Percentiles rank a stretch among this genome's conserved stretches.
phyloP scores from a whole-genome alignment of 768 basidiomycete species.

The Panellus pusillus region DNA sequence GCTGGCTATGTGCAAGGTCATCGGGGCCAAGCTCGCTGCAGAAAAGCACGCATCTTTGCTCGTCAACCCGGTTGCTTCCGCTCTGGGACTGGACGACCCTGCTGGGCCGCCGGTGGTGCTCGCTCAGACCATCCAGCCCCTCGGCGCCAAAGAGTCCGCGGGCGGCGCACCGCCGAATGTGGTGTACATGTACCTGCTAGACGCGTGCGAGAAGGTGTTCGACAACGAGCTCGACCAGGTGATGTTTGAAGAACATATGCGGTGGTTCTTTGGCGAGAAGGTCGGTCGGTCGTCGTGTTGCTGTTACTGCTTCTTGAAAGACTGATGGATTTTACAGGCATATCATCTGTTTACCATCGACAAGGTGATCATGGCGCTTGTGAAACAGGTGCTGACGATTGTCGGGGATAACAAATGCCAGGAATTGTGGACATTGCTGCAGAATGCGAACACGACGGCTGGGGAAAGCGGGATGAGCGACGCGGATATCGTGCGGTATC shows the following conservation, averaged over 20 bases:
- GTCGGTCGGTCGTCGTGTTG: constrained; percentile 48
- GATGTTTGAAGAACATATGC: constrained; percentile 94
- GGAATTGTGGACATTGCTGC: constrained; percentile 78
- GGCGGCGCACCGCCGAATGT: constrained; percentile 50
- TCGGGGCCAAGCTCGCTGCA: constrained; percentile 68
- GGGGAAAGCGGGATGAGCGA: constrained; percentile 40
- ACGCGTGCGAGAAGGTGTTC: constrained; percentile 91
- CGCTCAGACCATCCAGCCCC: constrained; percentile 63
- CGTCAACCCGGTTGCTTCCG: constrained; percentile 79
- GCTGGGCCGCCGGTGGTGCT: constrained; percentile 70
- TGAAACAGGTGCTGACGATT: constrained; percentile 94
- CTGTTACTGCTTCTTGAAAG: constrained; percentile 1
- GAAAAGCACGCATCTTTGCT: constrained; percentile 65
- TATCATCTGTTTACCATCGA: constrained; percentile 93
- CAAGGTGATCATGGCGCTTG: constrained; percentile 82
- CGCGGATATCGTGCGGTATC: constrained; percentile 73
- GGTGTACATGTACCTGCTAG: constrained; percentile 86
- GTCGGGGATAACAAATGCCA: constrained; percentile 83
- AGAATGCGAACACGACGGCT: constrained; percentile 55
- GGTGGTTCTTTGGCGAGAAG: constrained; percentile 91
- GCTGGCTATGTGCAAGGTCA: constrained; percentile 80
- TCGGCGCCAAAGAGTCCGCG: constrained; percentile 49
- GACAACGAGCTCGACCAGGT: constrained; percentile 89
- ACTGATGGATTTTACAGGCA: constrained; percentile 55
- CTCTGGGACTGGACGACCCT: constrained; percentile 84